Percentiles rank a stretch among this genome's conserved stretches.
Conservation (phyloP, 2,329 filamentous ascomycete genomes). For the Botrytis galanthina region DNA sequence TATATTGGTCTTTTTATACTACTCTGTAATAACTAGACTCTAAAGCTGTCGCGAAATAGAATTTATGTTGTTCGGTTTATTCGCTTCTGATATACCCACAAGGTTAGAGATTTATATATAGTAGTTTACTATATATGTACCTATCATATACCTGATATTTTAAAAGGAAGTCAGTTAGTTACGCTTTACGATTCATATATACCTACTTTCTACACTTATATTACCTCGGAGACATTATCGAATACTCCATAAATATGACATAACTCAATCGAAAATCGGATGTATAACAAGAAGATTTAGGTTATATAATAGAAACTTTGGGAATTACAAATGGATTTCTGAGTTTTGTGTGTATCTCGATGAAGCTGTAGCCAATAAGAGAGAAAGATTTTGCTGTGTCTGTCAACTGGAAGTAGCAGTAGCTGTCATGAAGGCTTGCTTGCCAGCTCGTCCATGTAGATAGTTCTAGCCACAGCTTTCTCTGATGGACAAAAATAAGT, state of each 20-base stretch:
- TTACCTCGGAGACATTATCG: not conserved
- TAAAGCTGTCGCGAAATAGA: not conserved
- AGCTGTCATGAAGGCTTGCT: not conserved
- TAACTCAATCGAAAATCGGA: not conserved
- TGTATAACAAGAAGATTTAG: not conserved
- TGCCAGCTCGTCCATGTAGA: not conserved
- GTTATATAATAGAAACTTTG: not conserved
- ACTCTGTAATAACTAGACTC: not conserved
- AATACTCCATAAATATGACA: not conserved
- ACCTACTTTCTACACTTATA: not conserved
- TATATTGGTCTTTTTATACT: not conserved
- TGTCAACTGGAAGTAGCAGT: not conserved
- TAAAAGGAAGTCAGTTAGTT: not conserved
- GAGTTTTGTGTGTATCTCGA: not conserved
- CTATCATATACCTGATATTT: not conserved
- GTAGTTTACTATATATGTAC: not conserved
- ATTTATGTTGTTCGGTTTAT: not conserved
- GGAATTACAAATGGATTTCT: not conserved
- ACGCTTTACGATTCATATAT: not conserved
- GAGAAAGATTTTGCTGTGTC: not conserved
- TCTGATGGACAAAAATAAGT: not conserved
- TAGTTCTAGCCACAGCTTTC: not conserved
- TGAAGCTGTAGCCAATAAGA: no score
- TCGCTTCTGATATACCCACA: not conserved
- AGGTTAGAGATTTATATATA: not conserved